Base-by-base conservation (phyloP, 495 filamentous ascomycete species). In the Annulohypoxylon moriforme region DNA sequence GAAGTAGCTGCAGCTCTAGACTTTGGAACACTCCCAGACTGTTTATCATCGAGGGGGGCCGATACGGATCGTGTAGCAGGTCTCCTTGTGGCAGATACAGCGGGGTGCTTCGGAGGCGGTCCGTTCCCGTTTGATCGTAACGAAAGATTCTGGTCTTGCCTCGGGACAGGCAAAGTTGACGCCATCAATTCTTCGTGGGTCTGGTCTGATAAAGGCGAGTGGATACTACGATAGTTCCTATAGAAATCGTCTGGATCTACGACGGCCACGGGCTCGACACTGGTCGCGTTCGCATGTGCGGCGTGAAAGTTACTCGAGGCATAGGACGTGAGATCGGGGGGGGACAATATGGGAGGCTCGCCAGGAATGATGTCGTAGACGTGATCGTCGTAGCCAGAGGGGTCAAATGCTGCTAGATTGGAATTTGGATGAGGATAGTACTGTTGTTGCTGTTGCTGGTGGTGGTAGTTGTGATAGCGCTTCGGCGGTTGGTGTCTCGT, bases 241-340 rank as follows among this genome's bases (percentile, higher is more conserved):
- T 88, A 87, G 72, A 86, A 88, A 60, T 86, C 80, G 81, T 83
- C 85, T 36, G 84, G 84, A 62, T 85, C 78, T 74, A 77, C 68
- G 65, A 74, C 66, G 55, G 73, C 73, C 69, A 76, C 68, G 67
- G 75, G 71, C 67, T 79, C 79, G 76, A 77, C 73, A 77, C 50
- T 73, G 58, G 70, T 65, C 66, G 78, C 74, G 67, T 78, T 78
- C 70, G 78, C 74, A 75, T 80, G 64, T 64, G 72, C 76, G 71
- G 80, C 76, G 68, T 82, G 68, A 18, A 73, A 74, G 70, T 80
- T 81, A 44, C 77, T 71, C 27, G 81, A 75, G 62, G 78, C 78
- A 80, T 79, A 78, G 49, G 79, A 78, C 64, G 75, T 64, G 55
- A 71, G 67, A 69, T 74, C 75, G 68, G 77, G 72, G 71, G 66